These are phyloP conservation scores for Cladosporium austrohemisphaericum DNA, from an alignment of 2,329 filamentous ascomycete genomes.

Conservation along the genomic window DNA sequence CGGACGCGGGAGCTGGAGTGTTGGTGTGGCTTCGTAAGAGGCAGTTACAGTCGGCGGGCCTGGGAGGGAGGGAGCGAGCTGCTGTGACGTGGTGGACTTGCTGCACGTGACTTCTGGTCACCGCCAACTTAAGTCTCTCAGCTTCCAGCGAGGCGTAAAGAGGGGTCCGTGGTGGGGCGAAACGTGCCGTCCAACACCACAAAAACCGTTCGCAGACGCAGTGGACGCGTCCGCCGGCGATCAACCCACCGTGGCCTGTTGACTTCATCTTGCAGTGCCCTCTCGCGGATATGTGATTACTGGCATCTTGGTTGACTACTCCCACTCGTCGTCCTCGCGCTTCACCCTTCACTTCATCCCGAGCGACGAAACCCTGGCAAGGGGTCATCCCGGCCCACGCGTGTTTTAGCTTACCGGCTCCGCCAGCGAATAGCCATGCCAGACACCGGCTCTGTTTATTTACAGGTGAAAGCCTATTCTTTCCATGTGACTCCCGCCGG, in stretches of 20 bases:
- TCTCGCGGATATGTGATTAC: no score
- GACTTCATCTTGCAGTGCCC: not conserved
- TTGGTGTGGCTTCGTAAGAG: conserved; percentile 11
- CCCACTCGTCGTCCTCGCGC: no score
- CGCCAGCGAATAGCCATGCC: not conserved
- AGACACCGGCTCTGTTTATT: not conserved
- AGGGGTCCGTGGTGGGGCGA: no score
- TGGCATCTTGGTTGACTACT: no score
- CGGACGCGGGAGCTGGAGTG: not conserved
- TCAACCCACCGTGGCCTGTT: no score
- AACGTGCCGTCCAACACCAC: no score
- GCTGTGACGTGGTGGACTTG: no score
- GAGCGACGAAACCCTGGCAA: not conserved
- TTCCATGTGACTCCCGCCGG: not conserved
- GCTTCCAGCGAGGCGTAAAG: no score
- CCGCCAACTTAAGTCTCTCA: no score
- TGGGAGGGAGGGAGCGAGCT: not conserved
- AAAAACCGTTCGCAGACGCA: no score
- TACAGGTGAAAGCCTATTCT: not conserved
- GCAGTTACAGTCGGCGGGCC: conserved; percentile 3
- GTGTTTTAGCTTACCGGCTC: not conserved
- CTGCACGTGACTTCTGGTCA: no score
- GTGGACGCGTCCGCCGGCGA: no score
- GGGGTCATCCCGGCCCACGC: not conserved
- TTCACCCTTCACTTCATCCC: not conserved